A percentile compares a stretch with the other conserved stretches of the same genome.
Evolutionary conservation across 2,329 filamentous ascomycete genomes (phyloP).

Genomic region (Fusarium zealandicum): DNA sequence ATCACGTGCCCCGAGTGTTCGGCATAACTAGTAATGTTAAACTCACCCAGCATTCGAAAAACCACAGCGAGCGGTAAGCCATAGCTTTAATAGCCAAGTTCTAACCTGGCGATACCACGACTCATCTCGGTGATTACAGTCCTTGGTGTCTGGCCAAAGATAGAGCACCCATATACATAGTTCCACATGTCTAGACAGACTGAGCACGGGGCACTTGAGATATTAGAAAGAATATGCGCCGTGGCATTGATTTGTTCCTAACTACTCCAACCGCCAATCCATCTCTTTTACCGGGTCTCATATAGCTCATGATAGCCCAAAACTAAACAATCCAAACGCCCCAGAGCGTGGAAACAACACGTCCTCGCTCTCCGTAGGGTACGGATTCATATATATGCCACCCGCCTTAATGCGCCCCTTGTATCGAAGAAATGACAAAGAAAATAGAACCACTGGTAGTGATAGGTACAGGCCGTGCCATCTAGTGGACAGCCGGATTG

Average conservation of each 20-base stretch:
- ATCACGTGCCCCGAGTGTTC: constrained; percentile 16
- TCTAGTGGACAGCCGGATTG: constrained; percentile 28
- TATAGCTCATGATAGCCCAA: constrained; percentile 40
- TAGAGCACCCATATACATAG: too few relatives aligned
- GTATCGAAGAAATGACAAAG: constrained; percentile 37
- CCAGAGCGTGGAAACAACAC: constrained; percentile 32
- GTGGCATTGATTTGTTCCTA: constrained; percentile 38
- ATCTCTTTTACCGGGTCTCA: constrained; percentile 39
- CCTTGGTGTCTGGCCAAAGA: too few relatives aligned
- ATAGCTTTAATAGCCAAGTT: too few relatives aligned
- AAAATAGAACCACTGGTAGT: constrained; percentile 37
- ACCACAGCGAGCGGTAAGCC: too few relatives aligned
- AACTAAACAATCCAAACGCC: constrained; percentile 38
- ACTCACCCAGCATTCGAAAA: neutral
- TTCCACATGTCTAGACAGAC: too few relatives aligned
- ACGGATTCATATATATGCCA: constrained; percentile 36
- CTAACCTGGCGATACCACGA: too few relatives aligned
- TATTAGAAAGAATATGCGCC: constrained; percentile 32
- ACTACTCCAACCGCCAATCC: constrained; percentile 28
- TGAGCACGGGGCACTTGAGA: neutral
- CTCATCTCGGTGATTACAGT: too few relatives aligned
- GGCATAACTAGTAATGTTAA: neutral
- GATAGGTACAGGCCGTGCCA: constrained; percentile 40
- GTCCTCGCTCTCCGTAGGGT: constrained; percentile 33
- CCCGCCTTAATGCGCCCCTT: constrained; percentile 39